Percentiles rank a stretch among this genome's conserved stretches.
Evolutionary conservation across 257 asterid species (phyloP).

Genomic region (Rubia yunnanensis): DNA sequence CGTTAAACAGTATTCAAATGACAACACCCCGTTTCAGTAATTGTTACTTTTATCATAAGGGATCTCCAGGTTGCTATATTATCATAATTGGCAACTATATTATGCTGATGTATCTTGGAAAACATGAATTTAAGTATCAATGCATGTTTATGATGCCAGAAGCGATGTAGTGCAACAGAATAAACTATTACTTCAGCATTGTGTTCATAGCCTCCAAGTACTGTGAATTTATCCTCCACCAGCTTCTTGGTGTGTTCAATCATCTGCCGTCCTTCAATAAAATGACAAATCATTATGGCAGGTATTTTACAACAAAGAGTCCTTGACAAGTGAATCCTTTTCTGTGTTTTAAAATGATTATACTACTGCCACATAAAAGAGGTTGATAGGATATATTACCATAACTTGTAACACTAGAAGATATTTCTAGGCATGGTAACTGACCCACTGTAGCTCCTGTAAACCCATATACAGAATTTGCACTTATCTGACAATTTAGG

Average conservation of each 20-base stretch:
- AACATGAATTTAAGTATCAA: background rate
- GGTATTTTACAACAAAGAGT: conserved; percentile 9
- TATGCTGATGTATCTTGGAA: background rate
- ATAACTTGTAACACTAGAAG: conserved; percentile 98
- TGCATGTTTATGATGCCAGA: background rate
- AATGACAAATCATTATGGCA: conserved; percentile 17
- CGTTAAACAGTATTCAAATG: background rate
- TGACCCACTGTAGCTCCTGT: conserved; percentile 97
- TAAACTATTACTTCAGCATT: conserved; percentile 62
- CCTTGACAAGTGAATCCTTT: background rate
- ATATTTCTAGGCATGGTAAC: conserved; percentile 93
- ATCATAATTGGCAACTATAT: background rate
- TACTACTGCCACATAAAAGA: background rate
- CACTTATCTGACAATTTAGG: conserved; percentile 60
- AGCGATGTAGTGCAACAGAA: too few species aligned
- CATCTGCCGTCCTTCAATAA: conserved; percentile 83
- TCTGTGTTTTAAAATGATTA: background rate
- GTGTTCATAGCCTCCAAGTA: conserved; percentile 77
- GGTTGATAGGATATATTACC: conserved; percentile 38
- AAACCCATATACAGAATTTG: conserved; percentile 94
- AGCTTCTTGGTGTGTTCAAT: conserved; percentile 94
- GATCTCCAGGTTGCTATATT: background rate
- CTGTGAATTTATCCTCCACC: conserved; percentile 85
- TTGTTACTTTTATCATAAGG: background rate
- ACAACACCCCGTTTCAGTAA: background rate